Evolutionary conservation across 139 green algal species (phyloP), one percentile per base, ranked within the genome.

Genomic region (Chlamydomonas sp.): DNA sequence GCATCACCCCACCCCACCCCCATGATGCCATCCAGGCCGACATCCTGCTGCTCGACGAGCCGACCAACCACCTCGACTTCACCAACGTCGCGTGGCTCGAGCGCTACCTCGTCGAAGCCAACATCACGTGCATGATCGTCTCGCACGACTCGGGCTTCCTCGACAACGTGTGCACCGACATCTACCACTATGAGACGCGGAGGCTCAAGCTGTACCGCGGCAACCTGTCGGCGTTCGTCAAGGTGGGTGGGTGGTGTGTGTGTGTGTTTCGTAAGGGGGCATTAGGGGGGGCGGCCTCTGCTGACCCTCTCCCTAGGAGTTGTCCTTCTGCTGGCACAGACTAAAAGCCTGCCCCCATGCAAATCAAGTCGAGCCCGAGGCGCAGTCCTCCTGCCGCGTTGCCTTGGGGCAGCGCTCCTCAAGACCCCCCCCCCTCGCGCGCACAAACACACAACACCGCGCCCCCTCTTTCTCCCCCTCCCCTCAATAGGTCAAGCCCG

Each of bases 141-240:
- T 94, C 89, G 1, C 90, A 96, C 79, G 90, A 96, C 83, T 89
- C 82, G 1, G 78, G 79, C 67, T 95, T 96, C 88, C 81, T 95
- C 58, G 89, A 96, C 81, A 75, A 79, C 48, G 83, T 90, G 33
- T 92, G 85, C 82, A 93, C 88, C 24, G 77, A 91, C 84, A 96
- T 96, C 76, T 87, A 90, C 63, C 86, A 95, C 79, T 95, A 94
- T 69, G 83, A 96, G 84, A 82, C 77, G 60, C 79, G 85, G 66
- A 90, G 89, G 84, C 83, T 96, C 33, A 84, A 79, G 66, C 76
- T 77, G 48, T 92, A 93, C 82, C 81, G 79, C 63, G 91, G 91
- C 71, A 97, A 97, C 86, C 81, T 97, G 58, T 83, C 72, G 1
- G 90, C 90, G 73, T 94, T 96, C 80, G 88, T 97, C 61, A 89